Conservation (phyloP, 306 rosid genomes). For the Rubus idaeus region DNA sequence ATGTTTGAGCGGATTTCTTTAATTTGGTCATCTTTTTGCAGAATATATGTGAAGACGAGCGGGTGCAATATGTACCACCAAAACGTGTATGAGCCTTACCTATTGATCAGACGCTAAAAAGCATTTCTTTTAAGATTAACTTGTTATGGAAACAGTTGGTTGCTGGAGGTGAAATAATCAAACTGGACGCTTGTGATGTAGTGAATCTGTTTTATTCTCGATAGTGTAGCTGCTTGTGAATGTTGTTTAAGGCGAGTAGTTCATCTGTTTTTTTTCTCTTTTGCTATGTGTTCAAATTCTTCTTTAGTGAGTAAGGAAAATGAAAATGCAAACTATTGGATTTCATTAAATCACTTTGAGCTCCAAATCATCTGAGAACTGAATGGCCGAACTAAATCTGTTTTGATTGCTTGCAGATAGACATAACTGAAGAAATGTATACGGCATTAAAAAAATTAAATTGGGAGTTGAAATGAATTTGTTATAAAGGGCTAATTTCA, state of each 20-base stretch:
- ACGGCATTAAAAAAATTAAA: too few relatives aligned
- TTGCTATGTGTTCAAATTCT: background rate
- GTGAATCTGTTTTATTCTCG: background rate
- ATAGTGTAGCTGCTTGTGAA: background rate
- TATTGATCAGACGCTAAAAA: background rate
- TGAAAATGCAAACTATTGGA: background rate
- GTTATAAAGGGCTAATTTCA: too few relatives aligned
- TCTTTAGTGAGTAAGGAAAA: background rate
- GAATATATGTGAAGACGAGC: slow-evolving; percentile 71
- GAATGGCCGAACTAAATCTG: too few relatives aligned
- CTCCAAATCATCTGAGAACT: too few relatives aligned
- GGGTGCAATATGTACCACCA: slow-evolving; percentile 76
- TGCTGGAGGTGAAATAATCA: background rate
- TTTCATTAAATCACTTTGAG: too few relatives aligned
- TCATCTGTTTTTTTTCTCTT: background rate
- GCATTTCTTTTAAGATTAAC: background rate
- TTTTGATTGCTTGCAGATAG: too few relatives aligned
- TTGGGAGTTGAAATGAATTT: too few relatives aligned
- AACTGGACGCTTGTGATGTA: background rate
- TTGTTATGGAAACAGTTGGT: background rate
- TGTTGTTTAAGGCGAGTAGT: background rate
- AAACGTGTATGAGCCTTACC: slow-evolving; percentile 43
- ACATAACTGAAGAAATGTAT: too few relatives aligned
- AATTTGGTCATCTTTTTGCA: slow-evolving; percentile 35
- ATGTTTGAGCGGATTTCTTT: background rate